Base-by-base conservation (phyloP, 805 yeast species). In the Zygosaccharomyces siamensis region DNA sequence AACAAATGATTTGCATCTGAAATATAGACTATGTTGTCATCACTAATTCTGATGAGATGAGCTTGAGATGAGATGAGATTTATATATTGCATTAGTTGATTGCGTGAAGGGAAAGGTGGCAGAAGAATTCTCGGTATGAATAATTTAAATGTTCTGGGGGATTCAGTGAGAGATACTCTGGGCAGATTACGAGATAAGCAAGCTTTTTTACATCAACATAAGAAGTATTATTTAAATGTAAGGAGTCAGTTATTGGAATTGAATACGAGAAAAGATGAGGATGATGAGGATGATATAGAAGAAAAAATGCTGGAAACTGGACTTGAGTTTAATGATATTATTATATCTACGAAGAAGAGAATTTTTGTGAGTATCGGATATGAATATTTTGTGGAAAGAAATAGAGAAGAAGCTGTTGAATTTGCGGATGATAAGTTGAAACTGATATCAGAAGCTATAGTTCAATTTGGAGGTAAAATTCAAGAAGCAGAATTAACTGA, bases 401-500 rank as follows among this genome's bases (percentile, higher is more conserved):
- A 50, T 2, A 46, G 37, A 23, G 55, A 50, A 4, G 66, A 64
- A 39, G 58, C 59, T 10, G 37, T 60, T 10, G 50, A 43, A 3
- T 65, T 61, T 53, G 54, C 63, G 16, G 48, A 59, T 16, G 59
- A 57, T 28, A 58, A 63, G 48, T 43, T 62, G 18, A 35, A 27
- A 10, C 46, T 64, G 5, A 63, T 76, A 20, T 60, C 62, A 2
- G 64, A 64, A n/a, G 75, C 78, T 1, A 66, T 76, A 2, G 55
- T 52, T 7, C 75, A 75, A 47, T 71, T 78, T 43, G 60, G 65
- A 5, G 43, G 26, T 1, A 73, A 72, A 47, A 66, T 77, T 4
- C 53, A 62, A 26, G 76, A 73, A 30, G 78, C 78, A 2, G 14
- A 41, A 18, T 16, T 41, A 28, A 41, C 44, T 4, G 49, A 66